Evolutionary conservation across 192 early-diverging fungal species (phyloP), one percentile per base, ranked within the genome.

Genomic region (Linnemannia elongata): DNA sequence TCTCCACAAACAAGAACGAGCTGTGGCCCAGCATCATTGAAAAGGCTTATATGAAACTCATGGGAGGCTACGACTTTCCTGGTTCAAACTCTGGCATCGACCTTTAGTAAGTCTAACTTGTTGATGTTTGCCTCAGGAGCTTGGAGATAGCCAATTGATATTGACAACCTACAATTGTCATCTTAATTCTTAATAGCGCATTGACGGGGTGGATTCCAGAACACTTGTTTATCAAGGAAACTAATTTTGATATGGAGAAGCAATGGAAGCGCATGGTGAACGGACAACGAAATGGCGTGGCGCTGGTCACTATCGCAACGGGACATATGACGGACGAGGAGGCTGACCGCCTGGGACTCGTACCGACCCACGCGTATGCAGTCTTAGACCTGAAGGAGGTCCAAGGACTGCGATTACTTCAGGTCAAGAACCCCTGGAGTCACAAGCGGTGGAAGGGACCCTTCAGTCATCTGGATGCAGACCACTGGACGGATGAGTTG

Each of bases 151-250:
- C 20, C 18, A 60, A 9, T 57, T 7, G 55, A 27, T 10, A 27
- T 6, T 4, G 1, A 9, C 5, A 27, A 57, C 60, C 35, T 15
- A 66, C 8, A 10, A 66, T 30, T 15, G 1, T 3, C 12, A 33
- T 30, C 2, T 33, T 5, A 27, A 9, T 35, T 33, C 2, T 33
- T 13, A 66, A 66, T 83, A 96, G 91, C 69, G 93, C 95, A 13
- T 87, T 98, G 80, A 97, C 97, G 5, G 97, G 96, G 4, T 98
- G 97, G 97, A 95, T 98, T 42, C 97, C 97, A 4, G 97, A 98
- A 80, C 93, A 97, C 63, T 90, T 98, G 17, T 97, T 97, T 90
- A 92, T 97, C 69, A 90, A 95, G 42, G 96, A 96, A 90, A 89
- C 88, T 17, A 76, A 88, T 22, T 96, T 97, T 83, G 87, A 94